A percentile compares a stretch with the other conserved stretches of the same genome.
These are phyloP conservation scores for Boletus reticuloceps DNA, from an alignment of 768 basidiomycete genomes.

Conservation along the genomic window DNA sequence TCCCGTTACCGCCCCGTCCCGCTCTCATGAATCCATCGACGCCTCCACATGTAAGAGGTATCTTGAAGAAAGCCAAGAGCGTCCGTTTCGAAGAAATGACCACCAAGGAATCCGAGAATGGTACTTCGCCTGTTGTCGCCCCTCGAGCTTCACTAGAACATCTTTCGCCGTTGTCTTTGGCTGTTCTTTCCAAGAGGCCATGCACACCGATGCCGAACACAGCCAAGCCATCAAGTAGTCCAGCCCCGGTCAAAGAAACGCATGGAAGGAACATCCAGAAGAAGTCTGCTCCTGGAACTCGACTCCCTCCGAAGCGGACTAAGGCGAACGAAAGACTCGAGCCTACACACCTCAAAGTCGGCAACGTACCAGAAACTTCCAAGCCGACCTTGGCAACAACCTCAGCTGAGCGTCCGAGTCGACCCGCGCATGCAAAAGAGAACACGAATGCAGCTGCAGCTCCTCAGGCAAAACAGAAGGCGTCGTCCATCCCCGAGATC, in stretches of 20 bases:
- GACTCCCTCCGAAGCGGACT: conserved; percentile 11
- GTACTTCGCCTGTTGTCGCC: not conserved
- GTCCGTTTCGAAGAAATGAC: conserved; percentile 36
- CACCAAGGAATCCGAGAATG: conserved; percentile 1
- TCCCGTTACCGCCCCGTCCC: conserved; percentile 21
- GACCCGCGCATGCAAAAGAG: conserved; percentile 13
- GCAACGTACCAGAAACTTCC: not conserved
- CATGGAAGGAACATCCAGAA: conserved; percentile 5
- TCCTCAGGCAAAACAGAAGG: conserved; percentile 16
- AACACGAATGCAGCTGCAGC: not conserved
- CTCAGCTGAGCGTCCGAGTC: conserved; percentile 17
- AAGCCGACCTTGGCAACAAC: conserved; percentile 2
- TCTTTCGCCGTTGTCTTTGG: conserved; percentile 5
- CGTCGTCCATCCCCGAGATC: conserved; percentile 5
- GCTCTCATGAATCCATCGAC: conserved; percentile 27
- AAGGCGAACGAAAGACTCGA: conserved; percentile 10
- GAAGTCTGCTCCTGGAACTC: conserved; percentile 11
- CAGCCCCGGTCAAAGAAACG: not conserved
- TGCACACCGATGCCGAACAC: conserved; percentile 8
- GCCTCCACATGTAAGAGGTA: conserved; percentile 32
- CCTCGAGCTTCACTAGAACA: conserved; percentile 1
- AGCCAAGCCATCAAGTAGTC: not conserved
- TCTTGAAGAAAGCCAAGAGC: conserved; percentile 39
- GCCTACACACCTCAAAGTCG: not conserved
- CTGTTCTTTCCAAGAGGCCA: conserved; percentile 6